Base-by-base conservation (phyloP, 2,329 filamentous ascomycete genomes). In the Orbilia blumenaviensis region DNA sequence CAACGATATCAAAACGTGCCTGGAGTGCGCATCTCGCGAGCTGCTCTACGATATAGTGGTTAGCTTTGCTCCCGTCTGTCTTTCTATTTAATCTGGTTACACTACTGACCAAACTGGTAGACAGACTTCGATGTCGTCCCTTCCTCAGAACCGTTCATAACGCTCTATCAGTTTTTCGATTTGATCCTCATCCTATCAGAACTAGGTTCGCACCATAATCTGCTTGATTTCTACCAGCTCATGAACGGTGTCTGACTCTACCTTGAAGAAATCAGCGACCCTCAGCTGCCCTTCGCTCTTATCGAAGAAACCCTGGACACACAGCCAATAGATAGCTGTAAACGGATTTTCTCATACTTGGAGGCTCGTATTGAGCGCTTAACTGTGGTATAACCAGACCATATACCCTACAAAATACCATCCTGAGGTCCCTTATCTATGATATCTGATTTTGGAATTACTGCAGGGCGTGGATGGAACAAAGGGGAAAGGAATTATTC, bases 231-330 rank as follows among this genome's bases (percentile, higher is more conserved):
- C 23, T 58, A 42, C 27, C 10, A 10, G 10, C 23, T 46, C 12
- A 16, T 16, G 4, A 7, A 32, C 18, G 36, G 18, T 48, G 21
- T 41, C 66, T 42, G 34, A 36, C 25, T 21, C 16, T 46, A 6
- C 16, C 25, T 9, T 41, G 36, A 75, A 85, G 85, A 85, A 80
- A 83, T 88, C 80, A 90, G 88, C 79, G 93, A 97, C 78, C 89
- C 92, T 0, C 91, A 91, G 16, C 86, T 99, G 7, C 87, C 95
- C 6, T 93, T 97, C 81, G 94, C 92, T 88, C 88, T 99, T 14
- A 89, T 97, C 18, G 95, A 99, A 82, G 95, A 98, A 83, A 88
- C 99, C 0, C 87, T 99, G 25, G 96, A 99, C 82, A 97, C 93
- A 81, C 94, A 99, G 82, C 97, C 94, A 0, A 96, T 97, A 44